Evolutionary conservation across 2,329 filamentous ascomycete genomes (phyloP), one percentile per base, ranked within the genome.

Genomic region (Calonectria crousiana): DNA sequence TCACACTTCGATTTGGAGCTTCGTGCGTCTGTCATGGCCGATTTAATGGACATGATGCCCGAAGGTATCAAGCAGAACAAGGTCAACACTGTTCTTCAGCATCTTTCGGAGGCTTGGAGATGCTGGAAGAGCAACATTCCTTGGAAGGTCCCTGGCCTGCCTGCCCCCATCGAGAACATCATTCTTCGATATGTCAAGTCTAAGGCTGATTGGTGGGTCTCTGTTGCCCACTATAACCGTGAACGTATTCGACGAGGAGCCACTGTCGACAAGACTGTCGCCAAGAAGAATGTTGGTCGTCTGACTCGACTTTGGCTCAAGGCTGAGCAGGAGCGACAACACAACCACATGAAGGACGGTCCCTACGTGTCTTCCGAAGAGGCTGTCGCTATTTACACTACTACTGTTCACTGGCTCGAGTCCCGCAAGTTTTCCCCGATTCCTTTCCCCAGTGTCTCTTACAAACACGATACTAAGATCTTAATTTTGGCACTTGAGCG

Each of bases 101-200:
- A 99, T 89, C 87, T 99, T 52, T 98, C 96, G 0, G 97, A 99
- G 87, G 97, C 97, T 18, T 99, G 97, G 97, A 92, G 97, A 87
- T 99, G 97, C 88, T 99, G 97, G 97, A 99, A 99, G 93, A 98
- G 96, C 86, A 99, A 99, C 82, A 99, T 99, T 79, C 97, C 97
- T 0, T 99, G 97, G 97, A 99, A 99, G 88, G 97, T 99, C 3
- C 97, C 97, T 67, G 97, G 97, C 47, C 86, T 99, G 74, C 97
- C 97, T 51, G 97, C 97, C 18, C 96, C 97, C 0, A 98, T 99
- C 76, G 97, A 99, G 86, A 99, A 98, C 82, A 98, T 99, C 80
- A 99, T 99, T 81, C 89, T 99, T 75, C 94, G 97, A 81, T 99
- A 99, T 81, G 97, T 99, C 80, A 99, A 99, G 89, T 96, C 95